phyloP scores from a whole-genome alignment of 345 rosid species.

The Citrus hindsii region DNA sequence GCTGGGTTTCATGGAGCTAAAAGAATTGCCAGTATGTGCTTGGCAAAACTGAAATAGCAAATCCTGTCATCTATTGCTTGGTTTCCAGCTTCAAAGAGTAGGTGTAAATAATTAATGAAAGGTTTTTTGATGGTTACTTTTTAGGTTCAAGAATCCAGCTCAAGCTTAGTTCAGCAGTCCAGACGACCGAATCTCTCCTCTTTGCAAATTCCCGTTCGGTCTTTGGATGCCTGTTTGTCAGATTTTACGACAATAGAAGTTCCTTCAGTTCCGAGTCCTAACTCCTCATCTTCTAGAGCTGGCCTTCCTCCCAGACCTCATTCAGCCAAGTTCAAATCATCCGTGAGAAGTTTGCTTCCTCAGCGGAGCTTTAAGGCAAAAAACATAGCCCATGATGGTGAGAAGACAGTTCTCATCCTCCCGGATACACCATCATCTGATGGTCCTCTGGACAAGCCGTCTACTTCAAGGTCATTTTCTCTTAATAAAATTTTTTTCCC shows the following conservation, averaged over 20 bases:
- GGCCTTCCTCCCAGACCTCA: slow-evolving; percentile 48
- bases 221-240: slow-evolving; percentile 27
- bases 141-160: slow-evolving; percentile 6
- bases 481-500: slow-evolving; percentile 39
- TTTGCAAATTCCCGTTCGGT: slow-evolving; percentile 47
- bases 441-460: slow-evolving; percentile 31
- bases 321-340: slow-evolving; percentile 44
- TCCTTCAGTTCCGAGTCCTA: slow-evolving; percentile 32
- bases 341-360: slow-evolving; percentile 38
- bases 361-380: slow-evolving; percentile 39
- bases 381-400: slow-evolving; percentile 27
- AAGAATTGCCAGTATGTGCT: background rate
- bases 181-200: slow-evolving; percentile 41
- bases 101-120: background rate
- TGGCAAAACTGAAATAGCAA: background rate
- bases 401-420: slow-evolving; percentile 37
- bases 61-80: background rate
- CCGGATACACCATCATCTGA: slow-evolving; percentile 37
- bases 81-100: background rate
- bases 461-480: slow-evolving; percentile 43
- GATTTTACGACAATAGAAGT: slow-evolving; percentile 27
- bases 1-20: background rate
- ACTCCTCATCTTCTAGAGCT: slow-evolving; percentile 28
- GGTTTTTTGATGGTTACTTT: background rate
- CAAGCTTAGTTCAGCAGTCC: slow-evolving; percentile 22